Evolutionary conservation across 2,329 filamentous ascomycete species (phyloP).

Genomic region (Beauveria sp.): DNA sequence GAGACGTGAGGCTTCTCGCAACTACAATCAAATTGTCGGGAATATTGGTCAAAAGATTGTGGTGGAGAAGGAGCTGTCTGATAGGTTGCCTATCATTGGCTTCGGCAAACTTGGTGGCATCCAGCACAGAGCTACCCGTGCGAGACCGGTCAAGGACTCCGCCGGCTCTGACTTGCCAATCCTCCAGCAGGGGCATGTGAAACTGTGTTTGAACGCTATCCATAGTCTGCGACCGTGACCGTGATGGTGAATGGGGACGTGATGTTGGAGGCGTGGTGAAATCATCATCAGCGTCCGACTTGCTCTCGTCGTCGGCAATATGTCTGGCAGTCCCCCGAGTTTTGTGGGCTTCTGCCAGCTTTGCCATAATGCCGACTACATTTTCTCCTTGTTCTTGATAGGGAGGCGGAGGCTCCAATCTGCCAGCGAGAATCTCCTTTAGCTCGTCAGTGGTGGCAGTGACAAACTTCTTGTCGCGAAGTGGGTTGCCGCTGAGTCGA

Average conservation of each 20-base stretch:
- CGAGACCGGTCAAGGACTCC: conserved; percentile 64
- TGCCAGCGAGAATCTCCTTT: conserved; percentile 62
- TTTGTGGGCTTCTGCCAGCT: conserved; percentile 26
- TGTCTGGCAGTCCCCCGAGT: conserved; percentile 9
- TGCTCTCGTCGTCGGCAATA: conserved; percentile 31
- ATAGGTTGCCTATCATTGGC: conserved; percentile 45
- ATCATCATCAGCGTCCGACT: conserved; percentile 44
- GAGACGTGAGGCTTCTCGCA: conserved; percentile 58
- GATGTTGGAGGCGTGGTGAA: conserved; percentile 53
- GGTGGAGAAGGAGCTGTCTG: conserved; percentile 59
- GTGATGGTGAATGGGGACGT: conserved; percentile 39
- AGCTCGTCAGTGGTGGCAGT: conserved; percentile 73
- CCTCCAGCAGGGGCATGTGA: conserved; percentile 36
- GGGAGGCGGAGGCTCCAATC: conserved; percentile 51
- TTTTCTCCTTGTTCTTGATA: conserved; percentile 26
- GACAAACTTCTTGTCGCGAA: conserved; percentile 80
- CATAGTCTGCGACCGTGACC: conserved; percentile 40
- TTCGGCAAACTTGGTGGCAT: conserved; percentile 49
- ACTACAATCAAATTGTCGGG: conserved; percentile 67
- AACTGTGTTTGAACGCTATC: conserved; percentile 37
- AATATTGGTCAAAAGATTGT: conserved; percentile 65
- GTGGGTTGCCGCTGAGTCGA: conserved; percentile 77
- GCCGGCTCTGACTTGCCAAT: conserved; percentile 49
- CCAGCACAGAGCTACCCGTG: conserved; percentile 53
- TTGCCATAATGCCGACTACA: conserved; percentile 17